Percentiles rank a stretch among this genome's conserved stretches.
phyloP scores from a whole-genome alignment of 768 basidiomycete genomes.

The Pleurotus ostreatus region DNA sequence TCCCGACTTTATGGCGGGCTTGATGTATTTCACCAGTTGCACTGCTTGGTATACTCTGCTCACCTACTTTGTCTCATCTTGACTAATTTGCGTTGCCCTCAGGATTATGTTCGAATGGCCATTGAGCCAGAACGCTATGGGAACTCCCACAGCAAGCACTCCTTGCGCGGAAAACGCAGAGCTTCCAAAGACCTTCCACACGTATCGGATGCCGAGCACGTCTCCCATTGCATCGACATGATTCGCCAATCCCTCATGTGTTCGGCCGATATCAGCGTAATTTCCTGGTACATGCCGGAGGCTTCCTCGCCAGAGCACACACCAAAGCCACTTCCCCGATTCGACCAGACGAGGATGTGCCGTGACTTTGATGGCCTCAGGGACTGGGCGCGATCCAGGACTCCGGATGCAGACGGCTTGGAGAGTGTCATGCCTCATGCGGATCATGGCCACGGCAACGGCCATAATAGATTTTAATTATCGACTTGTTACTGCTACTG shows the following conservation, averaged over 20 bases:
- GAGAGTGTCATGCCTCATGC: background rate
- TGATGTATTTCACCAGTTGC: conserved; percentile 24
- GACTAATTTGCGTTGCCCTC: background rate
- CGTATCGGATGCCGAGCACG: conserved; percentile 12
- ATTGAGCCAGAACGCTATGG: conserved; percentile 13
- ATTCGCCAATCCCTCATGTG: conserved; percentile 19
- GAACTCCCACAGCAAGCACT: background rate
- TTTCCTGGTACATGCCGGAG: conserved; percentile 15
- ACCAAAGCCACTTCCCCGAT: background rate
- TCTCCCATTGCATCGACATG: conserved; percentile 17
- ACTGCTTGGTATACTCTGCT: conserved; percentile 17
- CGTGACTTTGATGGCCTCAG: conserved; percentile 2
- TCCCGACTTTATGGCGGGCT: conserved; percentile 15
- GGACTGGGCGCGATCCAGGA: conserved; percentile 1
- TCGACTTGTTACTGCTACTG: background rate
- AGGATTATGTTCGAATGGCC: conserved; percentile 17
- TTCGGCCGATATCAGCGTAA: conserved; percentile 14
- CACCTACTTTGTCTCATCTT: background rate
- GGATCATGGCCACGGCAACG: background rate
- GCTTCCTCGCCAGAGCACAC: background rate
- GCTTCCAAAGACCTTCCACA: conserved; percentile 5
- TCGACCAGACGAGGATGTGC: conserved; percentile 4
- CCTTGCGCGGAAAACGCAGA: too few relatives aligned
- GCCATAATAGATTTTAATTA: background rate
- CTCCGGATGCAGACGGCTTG: background rate